These are phyloP conservation scores for Periconia sp. DNA, from an alignment of 2,329 filamentous ascomycete species.

Conservation along the genomic window DNA sequence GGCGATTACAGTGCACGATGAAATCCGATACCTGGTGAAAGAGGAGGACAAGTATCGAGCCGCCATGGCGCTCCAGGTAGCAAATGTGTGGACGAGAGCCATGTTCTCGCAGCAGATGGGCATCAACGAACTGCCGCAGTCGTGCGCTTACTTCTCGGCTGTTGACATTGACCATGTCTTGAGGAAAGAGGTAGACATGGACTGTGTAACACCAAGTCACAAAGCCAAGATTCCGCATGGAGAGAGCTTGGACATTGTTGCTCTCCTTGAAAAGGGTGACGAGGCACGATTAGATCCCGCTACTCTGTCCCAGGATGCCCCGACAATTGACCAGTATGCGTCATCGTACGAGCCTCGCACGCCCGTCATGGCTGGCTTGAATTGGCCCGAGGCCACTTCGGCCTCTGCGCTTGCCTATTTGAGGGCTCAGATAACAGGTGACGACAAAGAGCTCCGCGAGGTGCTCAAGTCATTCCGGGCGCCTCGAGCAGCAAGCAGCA, in stretches of 20 bases:
- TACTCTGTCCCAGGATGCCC: conserved; percentile 64
- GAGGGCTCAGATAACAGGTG: conserved; percentile 79
- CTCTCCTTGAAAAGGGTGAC: conserved; percentile 76
- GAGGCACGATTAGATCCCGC: conserved; percentile 71
- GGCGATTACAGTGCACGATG: conserved; percentile 94
- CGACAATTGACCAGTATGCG: conserved; percentile 64
- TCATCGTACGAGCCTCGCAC: conserved; percentile 76
- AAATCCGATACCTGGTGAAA: conserved; percentile 91
- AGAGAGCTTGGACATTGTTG: conserved; percentile 81
- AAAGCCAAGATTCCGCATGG: conserved; percentile 78
- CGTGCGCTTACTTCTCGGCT: conserved; percentile 93
- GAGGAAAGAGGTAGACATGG: conserved; percentile 98
- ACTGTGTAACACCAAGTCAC: conserved; percentile 92
- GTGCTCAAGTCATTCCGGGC: conserved; percentile 65
- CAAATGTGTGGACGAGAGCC: conserved; percentile 94
- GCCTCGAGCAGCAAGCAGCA: conserved; percentile 6
- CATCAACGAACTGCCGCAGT: conserved; percentile 91
- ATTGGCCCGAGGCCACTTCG: conserved; percentile 44
- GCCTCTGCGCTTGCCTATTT: conserved; percentile 66
- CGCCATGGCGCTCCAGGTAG: conserved; percentile 90
- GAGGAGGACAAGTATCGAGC: conserved; percentile 85
- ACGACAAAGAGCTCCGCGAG: conserved; percentile 74
- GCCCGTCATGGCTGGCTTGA: conserved; percentile 79
- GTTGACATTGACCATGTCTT: conserved; percentile 94
- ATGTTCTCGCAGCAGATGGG: conserved; percentile 98